These are phyloP conservation scores for Xerocomellus chrysenteron DNA, from an alignment of 768 basidiomycete species.

Conservation along the genomic window DNA sequence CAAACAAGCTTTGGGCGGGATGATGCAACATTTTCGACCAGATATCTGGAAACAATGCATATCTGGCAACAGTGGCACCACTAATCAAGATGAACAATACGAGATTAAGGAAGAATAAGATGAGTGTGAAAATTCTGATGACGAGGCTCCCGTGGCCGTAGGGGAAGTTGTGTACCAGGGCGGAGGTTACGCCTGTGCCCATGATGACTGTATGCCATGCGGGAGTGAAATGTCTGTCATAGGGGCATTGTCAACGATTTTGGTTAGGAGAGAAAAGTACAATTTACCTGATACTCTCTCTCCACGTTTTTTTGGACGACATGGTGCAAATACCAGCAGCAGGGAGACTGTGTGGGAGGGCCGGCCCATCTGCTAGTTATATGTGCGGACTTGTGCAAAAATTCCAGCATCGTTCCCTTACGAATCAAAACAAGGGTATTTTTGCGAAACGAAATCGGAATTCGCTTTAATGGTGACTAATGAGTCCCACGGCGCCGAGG, in stretches of 20 bases:
- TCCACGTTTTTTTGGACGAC: constrained; percentile 35
- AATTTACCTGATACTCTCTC: constrained; percentile 36
- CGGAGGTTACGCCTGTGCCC: constrained; percentile 45
- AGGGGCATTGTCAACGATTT: not conserved
- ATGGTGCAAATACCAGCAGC: not conserved
- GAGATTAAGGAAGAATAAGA: constrained; percentile 42
- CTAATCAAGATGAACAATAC: constrained; percentile 38
- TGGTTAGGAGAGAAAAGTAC: not conserved
- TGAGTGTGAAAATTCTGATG: constrained; percentile 36
- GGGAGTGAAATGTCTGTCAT: constrained; percentile 44
- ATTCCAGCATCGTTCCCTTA: not conserved
- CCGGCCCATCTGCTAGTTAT: not conserved
- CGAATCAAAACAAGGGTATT: not conserved
- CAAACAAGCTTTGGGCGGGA: constrained; percentile 45
- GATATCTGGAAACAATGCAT: constrained; percentile 38
- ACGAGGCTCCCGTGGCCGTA: constrained; percentile 37
- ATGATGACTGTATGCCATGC: constrained; percentile 49
- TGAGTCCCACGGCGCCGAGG: not conserved
- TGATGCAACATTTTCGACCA: constrained; percentile 49
- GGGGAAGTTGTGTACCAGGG: constrained; percentile 43
- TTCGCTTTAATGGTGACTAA: not conserved
- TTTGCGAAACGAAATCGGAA: not conserved
- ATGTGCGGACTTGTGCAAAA: not conserved
- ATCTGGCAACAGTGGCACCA: constrained; percentile 39
- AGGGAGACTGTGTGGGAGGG: not conserved